phyloP scores from a whole-genome alignment of 1,139 yeast genomes.

The Yamadazyma triangularis region DNA sequence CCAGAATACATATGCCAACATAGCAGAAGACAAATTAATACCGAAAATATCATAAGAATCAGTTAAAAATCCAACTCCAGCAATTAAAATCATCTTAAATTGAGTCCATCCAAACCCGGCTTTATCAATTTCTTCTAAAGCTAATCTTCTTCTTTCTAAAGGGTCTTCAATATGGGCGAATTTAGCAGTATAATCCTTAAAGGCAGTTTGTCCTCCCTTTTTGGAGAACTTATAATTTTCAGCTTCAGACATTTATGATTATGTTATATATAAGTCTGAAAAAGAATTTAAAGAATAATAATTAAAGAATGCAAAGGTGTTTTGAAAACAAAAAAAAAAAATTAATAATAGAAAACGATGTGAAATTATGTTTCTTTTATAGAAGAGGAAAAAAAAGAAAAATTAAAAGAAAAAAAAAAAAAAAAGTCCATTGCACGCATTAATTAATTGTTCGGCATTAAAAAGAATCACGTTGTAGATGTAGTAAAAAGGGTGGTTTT shows the following conservation, averaged over 20 bases:
- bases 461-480: too few relatives aligned
- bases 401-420: too few relatives aligned
- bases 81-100: constrained; percentile 78
- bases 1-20: constrained; percentile 77
- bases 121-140: constrained; percentile 82
- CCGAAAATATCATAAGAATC: constrained; percentile 92
- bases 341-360: too few relatives aligned
- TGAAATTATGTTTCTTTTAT: too few relatives aligned
- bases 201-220: constrained; percentile 82
- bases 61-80: constrained; percentile 92
- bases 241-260: constrained; percentile 4
- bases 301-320: too few relatives aligned
- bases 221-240: constrained; percentile 14
- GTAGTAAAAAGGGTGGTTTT: too few relatives aligned
- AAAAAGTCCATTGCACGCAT: too few relatives aligned
- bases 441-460: too few relatives aligned
- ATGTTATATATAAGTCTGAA: too few relatives aligned
- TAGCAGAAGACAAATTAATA: constrained; percentile 72
- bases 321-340: too few relatives aligned
- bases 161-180: constrained; percentile 86
- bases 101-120: constrained; percentile 88
- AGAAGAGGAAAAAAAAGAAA: too few relatives aligned
- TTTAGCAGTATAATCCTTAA: constrained; percentile 80
- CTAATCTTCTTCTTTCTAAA: constrained; percentile 82
- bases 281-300: too few relatives aligned